Conservation (phyloP, 1,284 basidiomycete species). For the Thelephora terrestris region DNA sequence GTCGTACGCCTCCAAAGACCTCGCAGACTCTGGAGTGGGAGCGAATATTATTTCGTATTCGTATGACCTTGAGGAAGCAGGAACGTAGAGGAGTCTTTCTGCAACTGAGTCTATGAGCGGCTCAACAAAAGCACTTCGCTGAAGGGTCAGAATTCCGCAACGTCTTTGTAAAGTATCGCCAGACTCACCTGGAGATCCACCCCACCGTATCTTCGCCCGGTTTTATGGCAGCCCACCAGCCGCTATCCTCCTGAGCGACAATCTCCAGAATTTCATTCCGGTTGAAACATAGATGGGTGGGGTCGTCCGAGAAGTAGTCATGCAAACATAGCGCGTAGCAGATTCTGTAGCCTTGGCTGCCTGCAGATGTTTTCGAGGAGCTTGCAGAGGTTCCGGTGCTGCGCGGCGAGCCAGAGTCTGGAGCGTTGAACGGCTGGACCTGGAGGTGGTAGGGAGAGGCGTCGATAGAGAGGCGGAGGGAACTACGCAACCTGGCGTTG, state of each 20-base stretch:
- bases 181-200: conserved; percentile 47
- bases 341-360: conserved; percentile 15
- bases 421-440: conserved; percentile 11
- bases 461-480: conserved; percentile 39
- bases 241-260: conserved; percentile 56
- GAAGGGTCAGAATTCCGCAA: conserved; percentile 24
- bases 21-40: conserved; percentile 5
- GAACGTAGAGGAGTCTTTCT: conserved; percentile 27
- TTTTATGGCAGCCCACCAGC: conserved; percentile 74
- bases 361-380: conserved; percentile 7
- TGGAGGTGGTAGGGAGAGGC: conserved; percentile 24
- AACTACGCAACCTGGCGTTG: conserved; percentile 8
- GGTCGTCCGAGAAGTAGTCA: conserved; percentile 53
- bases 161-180: conserved; percentile 38
- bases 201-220: conserved; percentile 42
- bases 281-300: conserved; percentile 48
- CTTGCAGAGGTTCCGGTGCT: conserved; percentile 9
- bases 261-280: conserved; percentile 59
- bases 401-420: conserved; percentile 24
- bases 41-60: conserved; percentile 25
- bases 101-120: conserved; percentile 21
- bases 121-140: conserved; percentile 19
- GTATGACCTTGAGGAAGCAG: conserved; percentile 31
- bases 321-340: conserved; percentile 54
- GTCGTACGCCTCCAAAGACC: too few species aligned